Evolutionary conservation across 106 monocot genomes (phyloP).

Genomic region (Dendrobium huoshanense): DNA sequence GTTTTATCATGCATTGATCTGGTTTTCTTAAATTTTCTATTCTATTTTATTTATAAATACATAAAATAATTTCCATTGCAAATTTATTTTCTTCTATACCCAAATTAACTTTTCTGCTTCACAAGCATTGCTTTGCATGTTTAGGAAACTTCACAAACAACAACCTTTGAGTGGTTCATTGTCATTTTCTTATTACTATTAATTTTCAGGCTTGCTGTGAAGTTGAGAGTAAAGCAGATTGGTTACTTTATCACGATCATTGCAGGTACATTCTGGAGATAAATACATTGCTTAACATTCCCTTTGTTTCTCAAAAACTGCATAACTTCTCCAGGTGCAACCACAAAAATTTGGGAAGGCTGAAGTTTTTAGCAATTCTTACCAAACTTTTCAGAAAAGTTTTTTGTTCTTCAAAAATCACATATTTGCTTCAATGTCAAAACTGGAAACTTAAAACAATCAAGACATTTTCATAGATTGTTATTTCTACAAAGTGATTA

Average conservation of each 20-base stretch:
- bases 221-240: slow-evolving; percentile 51
- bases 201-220: slow-evolving; percentile 45
- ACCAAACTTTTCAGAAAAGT: background rate
- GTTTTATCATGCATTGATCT: no score
- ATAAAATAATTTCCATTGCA: no score
- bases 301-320: background rate
- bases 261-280: slow-evolving; percentile 37
- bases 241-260: slow-evolving; percentile 58
- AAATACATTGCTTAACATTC: background rate
- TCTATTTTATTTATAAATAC: no score
- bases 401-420: background rate
- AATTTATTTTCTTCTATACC: no score
- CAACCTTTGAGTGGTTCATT: background rate
- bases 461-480: no score
- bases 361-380: background rate
- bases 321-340: background rate
- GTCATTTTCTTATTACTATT: background rate
- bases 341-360: background rate
- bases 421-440: background rate
- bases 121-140: no score
- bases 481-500: no score
- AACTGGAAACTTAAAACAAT: background rate
- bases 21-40: no score
- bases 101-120: no score
- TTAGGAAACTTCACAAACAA: no score